These are phyloP conservation scores for Chenopodium quinoa DNA, from an alignment of 148 eudicot species.

Conservation along the genomic window DNA sequence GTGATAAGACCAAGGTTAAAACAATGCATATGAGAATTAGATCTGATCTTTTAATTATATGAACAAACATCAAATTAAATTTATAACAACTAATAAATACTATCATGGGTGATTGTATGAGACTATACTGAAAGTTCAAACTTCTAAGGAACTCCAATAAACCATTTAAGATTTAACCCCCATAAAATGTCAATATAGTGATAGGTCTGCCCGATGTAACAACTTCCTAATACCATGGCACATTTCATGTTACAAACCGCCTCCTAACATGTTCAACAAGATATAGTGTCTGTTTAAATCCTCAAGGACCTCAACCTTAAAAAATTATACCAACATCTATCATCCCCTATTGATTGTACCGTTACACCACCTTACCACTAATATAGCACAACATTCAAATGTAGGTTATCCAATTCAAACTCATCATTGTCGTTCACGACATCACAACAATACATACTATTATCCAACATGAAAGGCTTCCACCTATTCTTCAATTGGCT, in stretches of 20 bases:
- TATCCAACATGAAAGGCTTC: too few species aligned
- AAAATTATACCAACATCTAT: neutral
- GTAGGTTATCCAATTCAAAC: too few species aligned
- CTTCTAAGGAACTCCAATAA: neutral
- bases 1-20: neutral
- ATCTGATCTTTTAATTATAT: neutral
- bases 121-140: neutral
- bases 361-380: too few species aligned
- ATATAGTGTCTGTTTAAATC: too few species aligned
- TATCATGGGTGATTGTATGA: neutral
- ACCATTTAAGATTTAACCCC: neutral
- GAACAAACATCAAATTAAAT: too few species aligned
- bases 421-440: neutral
- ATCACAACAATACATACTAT: neutral
- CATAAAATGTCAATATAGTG: neutral
- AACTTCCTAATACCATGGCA: neutral
- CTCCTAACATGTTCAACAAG: too few species aligned
- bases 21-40: neutral
- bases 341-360: neutral
- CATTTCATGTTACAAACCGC: neutral
- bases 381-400: too few species aligned
- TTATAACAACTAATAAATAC: neutral
- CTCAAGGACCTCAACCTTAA: too few species aligned
- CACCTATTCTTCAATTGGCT: too few species aligned
- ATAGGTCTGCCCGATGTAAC: neutral